A percentile compares a stretch with the other conserved stretches of the same genome.
phyloP scores from a whole-genome alignment of 805 yeast genomes.

The Myxozyma lipomycoides region DNA sequence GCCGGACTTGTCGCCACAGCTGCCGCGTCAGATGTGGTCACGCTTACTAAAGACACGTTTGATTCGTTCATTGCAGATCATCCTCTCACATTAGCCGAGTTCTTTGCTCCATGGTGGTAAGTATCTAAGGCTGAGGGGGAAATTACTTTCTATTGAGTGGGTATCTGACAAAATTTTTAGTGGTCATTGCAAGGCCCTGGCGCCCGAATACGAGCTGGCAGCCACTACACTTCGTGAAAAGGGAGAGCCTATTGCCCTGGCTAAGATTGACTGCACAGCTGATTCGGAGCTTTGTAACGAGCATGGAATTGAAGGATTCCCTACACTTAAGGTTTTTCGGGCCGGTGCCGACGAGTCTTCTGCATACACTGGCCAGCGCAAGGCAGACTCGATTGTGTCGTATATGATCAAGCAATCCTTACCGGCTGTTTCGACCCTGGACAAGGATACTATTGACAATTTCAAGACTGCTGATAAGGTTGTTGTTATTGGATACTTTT shows the following conservation, averaged over 20 bases:
- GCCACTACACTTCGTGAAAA: constrained; percentile 59
- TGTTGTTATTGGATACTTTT: constrained; percentile 51
- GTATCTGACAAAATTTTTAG: constrained; percentile 35
- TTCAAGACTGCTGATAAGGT: constrained; percentile 43
- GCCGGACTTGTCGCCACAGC: constrained; percentile 14
- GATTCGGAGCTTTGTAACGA: constrained; percentile 66
- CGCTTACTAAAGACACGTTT: constrained; percentile 64
- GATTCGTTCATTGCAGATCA: constrained; percentile 61
- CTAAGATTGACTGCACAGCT: constrained; percentile 82
- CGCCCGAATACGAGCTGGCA: constrained; percentile 74
- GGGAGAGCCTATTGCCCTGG: constrained; percentile 62
- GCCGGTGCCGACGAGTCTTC: constrained; percentile 49
- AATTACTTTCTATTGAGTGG: neutral
- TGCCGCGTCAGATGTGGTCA: constrained; percentile 81
- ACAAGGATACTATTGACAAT: constrained; percentile 49
- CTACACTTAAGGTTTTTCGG: constrained; percentile 69
- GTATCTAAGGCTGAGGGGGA: too few species aligned
- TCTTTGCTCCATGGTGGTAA: constrained; percentile 85
- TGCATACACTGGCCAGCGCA: constrained; percentile 83
- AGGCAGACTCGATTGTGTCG: constrained; percentile 67
- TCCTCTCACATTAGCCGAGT: constrained; percentile 79
- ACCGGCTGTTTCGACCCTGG: constrained; percentile 63
- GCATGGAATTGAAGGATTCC: constrained; percentile 74
- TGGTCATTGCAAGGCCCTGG: constrained; percentile 85
- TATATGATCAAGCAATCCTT: constrained; percentile 77